phyloP scores from a whole-genome alignment of 257 asterid species.

The Thymus quinquecostatus region DNA sequence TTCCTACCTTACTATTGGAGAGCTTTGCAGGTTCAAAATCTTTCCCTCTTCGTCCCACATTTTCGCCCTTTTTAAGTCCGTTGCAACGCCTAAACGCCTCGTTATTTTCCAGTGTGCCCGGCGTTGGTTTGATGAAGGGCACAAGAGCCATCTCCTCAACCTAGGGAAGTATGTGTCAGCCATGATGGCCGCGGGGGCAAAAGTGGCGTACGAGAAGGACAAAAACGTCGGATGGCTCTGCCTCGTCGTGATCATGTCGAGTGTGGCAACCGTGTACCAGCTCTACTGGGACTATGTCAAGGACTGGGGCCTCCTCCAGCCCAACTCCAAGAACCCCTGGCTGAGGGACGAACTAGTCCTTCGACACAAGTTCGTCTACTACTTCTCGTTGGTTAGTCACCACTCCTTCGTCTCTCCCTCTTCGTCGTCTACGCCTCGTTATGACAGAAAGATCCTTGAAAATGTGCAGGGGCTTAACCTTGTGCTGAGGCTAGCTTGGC shows the following conservation, averaged over 20 bases:
- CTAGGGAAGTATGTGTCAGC: constrained; percentile 95
- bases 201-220: constrained; percentile 89
- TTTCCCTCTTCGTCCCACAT: background rate
- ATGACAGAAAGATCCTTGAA: no score
- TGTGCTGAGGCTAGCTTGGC: constrained; percentile 80
- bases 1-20: constrained; percentile 97
- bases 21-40: constrained; percentile 80
- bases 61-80: background rate
- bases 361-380: constrained; percentile 68
- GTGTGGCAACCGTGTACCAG: constrained; percentile 77
- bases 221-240: constrained; percentile 72
- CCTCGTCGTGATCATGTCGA: constrained; percentile 64
- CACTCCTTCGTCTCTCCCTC: background rate
- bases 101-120: constrained; percentile 73
- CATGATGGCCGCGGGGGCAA: constrained; percentile 97
- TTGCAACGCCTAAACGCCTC: background rate
- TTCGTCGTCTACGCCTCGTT: no score
- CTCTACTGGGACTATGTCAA: constrained; percentile 95
- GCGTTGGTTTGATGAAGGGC: constrained; percentile 95
- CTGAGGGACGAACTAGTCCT: constrained; percentile 85
- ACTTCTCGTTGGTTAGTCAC: constrained; percentile 65
- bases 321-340: constrained; percentile 91
- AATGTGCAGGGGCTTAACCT: constrained; percentile 77
- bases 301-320: constrained; percentile 95
- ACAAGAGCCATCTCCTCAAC: constrained; percentile 76